phyloP scores from a whole-genome alignment of 2,329 filamentous ascomycete species.

The Pyricularia grisea region DNA sequence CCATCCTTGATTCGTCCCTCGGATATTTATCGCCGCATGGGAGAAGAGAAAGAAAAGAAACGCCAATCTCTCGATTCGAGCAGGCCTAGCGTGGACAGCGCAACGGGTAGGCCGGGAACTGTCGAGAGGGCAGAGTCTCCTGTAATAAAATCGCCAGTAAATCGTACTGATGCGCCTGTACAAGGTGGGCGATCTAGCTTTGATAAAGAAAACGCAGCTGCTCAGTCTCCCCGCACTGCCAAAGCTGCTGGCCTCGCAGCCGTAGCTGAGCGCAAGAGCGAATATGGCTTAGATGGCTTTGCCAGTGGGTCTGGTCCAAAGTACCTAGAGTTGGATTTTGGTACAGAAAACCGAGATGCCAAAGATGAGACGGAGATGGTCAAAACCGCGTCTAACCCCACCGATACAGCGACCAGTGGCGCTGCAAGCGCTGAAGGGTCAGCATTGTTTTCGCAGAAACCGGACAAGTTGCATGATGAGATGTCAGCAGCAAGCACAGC shows the following conservation, averaged over 20 bases:
- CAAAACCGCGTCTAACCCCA: neutral
- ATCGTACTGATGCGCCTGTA: slow-evolving; percentile 6
- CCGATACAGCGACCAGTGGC: neutral
- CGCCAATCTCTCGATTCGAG: slow-evolving; percentile 47
- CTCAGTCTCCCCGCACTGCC: slow-evolving; percentile 15
- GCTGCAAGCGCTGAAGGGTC: neutral
- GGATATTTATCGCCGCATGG: slow-evolving; percentile 67
- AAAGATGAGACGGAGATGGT: neutral
- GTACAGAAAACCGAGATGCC: neutral
- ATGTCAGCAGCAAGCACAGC: neutral
- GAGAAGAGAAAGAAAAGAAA: slow-evolving; percentile 52
- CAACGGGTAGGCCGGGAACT: slow-evolving; percentile 19
- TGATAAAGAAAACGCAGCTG: slow-evolving; percentile 24
- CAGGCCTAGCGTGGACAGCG: slow-evolving; percentile 45
- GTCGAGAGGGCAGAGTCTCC: slow-evolving; percentile 17
- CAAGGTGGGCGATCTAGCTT: slow-evolving; percentile 13
- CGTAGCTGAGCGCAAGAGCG: slow-evolving; percentile 49
- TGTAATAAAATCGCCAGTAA: neutral
- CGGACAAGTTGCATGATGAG: neutral
- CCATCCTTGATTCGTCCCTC: slow-evolving; percentile 61
- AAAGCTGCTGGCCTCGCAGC: slow-evolving; percentile 34
- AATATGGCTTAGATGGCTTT: slow-evolving; percentile 39
- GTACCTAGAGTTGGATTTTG: slow-evolving; percentile 8
- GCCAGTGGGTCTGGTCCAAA: neutral
- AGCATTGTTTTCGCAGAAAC: neutral